Evolutionary conservation across 2,329 filamentous ascomycete species (phyloP).

Genomic region (Ophiostoma novo-ulmi): DNA sequence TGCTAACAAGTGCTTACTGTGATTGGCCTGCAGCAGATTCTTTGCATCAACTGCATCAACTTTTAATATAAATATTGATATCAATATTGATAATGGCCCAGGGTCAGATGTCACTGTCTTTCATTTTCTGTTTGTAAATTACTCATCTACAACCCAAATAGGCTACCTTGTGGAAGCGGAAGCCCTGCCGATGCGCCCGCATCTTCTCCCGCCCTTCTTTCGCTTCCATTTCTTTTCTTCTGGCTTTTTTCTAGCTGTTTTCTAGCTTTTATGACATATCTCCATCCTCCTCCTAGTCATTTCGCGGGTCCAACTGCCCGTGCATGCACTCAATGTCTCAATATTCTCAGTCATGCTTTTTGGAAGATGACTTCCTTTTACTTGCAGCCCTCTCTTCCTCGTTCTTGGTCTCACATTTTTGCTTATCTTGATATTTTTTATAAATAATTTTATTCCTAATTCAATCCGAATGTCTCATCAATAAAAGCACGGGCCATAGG

Average conservation of each 20-base stretch:
- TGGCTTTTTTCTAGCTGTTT: not conserved
- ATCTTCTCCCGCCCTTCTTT: constrained; percentile 6
- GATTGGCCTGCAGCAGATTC: constrained; percentile 4
- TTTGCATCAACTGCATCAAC: not conserved
- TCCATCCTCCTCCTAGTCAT: not conserved
- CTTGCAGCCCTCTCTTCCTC: not conserved
- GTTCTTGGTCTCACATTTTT: not conserved
- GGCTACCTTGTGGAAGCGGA: not conserved
- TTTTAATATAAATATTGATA: not conserved
- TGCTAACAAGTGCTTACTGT: constrained; percentile 12
- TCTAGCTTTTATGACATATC: not conserved
- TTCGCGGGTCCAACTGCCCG: not conserved
- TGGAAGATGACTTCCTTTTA: not conserved
- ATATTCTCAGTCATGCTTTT: not conserved
- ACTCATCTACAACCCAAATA: not conserved
- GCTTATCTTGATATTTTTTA: not conserved
- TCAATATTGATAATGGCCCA: not conserved
- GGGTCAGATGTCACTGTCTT: not conserved
- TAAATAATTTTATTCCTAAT: not conserved
- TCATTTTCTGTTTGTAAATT: not conserved
- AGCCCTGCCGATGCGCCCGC: not conserved
- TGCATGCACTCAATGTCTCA: not conserved
- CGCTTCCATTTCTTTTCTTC: not conserved
- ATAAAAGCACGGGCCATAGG: not conserved
- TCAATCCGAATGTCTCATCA: not conserved